Evolutionary conservation across 75 land plant genomes (phyloP), one percentile per base, ranked within the genome.

Genomic region (Chamaecyparis obtusa): DNA sequence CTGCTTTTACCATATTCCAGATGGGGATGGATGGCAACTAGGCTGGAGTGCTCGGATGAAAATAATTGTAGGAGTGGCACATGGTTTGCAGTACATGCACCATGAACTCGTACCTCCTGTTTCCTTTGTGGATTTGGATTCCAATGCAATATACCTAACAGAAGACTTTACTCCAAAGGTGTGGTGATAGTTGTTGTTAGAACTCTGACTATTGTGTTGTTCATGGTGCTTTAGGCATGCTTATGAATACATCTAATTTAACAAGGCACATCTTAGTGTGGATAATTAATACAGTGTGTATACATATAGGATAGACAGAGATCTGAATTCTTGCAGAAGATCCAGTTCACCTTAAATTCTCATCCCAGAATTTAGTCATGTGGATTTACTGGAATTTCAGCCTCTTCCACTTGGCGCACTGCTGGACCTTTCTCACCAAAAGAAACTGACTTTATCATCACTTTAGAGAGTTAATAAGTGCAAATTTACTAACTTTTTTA

Each of bases 151-250:
- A 19, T 96, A 93, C 89, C 96, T 98, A 33, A 98, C 98, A 5
- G 99, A 98, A 77, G 98, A 96, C 89, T 96, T 95, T 87, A 93
- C 96, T 75, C 99, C 99, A 16, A 98, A 96, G 95, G 98, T 95
- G 87, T 35, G 56, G 13, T 87, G 35, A 51, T 46, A 6, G 30
- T 81, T 81, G 30, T 81, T 81, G 33, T 14, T 81, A 46, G 83
- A 10, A 43, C 13, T 2, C 9, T 41, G 83, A 24, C 32, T 43
- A 81, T 39, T 81, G 32, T 24, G 24, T 81, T 27, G 76, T 81
- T 44, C 51, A 81, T 9, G 44, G 46, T 81, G 30, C 30, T 46
- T 81, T 81, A 0, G 51, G n/a, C 1, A 81, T 41, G 32, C 51
- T 81, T 9, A 81, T 81, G 83, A 81, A 24, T 44, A 4, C 13